These are phyloP conservation scores for Pythium phragmiticola DNA, from an alignment of 352 stramenopile species.

Conservation along the genomic window DNA sequence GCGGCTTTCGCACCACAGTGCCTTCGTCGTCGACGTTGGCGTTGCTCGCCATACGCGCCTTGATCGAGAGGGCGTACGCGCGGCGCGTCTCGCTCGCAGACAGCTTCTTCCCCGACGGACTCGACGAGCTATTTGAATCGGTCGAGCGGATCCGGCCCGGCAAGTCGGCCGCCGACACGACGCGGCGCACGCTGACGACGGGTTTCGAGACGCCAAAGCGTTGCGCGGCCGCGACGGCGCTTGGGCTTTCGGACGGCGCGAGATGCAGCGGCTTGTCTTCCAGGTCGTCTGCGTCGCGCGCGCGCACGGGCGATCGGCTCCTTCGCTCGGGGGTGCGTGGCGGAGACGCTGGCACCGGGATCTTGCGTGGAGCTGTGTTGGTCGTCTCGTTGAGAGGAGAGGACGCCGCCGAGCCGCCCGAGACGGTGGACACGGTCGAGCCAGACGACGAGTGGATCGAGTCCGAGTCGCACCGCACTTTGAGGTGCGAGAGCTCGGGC, in stretches of 20 bases:
- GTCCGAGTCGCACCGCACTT: slow-evolving; percentile 36
- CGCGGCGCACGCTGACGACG: slow-evolving; percentile 19
- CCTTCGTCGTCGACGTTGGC: slow-evolving; percentile 30
- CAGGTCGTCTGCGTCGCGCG: slow-evolving; percentile 1
- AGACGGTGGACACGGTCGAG: slow-evolving; percentile 31
- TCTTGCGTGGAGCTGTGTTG: neutral
- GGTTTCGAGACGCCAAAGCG: slow-evolving; percentile 23
- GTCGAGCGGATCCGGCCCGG: slow-evolving; percentile 10
- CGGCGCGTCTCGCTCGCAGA: slow-evolving; percentile 34
- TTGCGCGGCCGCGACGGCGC: slow-evolving; percentile 15
- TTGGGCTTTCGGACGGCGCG: neutral
- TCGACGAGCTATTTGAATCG: slow-evolving; percentile 4
- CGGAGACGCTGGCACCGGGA: slow-evolving; percentile 14
- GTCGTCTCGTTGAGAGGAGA: slow-evolving; percentile 30
- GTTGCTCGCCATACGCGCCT: slow-evolving; percentile 31
- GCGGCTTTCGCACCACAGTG: slow-evolving; percentile 19
- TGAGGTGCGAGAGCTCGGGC: slow-evolving; percentile 26
- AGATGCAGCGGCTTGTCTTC: neutral
- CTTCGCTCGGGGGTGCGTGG: slow-evolving; percentile 16
- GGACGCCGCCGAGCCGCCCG: slow-evolving; percentile 28
- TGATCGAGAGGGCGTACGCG: slow-evolving; percentile 35
- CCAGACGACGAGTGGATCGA: slow-evolving; percentile 19
- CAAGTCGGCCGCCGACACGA: slow-evolving; percentile 19
- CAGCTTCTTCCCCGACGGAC: slow-evolving; percentile 28
- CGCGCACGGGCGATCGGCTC: neutral